Evolutionary conservation across 2,329 filamentous ascomycete genomes (phyloP).

Genomic region (Clarireedia paspali): DNA sequence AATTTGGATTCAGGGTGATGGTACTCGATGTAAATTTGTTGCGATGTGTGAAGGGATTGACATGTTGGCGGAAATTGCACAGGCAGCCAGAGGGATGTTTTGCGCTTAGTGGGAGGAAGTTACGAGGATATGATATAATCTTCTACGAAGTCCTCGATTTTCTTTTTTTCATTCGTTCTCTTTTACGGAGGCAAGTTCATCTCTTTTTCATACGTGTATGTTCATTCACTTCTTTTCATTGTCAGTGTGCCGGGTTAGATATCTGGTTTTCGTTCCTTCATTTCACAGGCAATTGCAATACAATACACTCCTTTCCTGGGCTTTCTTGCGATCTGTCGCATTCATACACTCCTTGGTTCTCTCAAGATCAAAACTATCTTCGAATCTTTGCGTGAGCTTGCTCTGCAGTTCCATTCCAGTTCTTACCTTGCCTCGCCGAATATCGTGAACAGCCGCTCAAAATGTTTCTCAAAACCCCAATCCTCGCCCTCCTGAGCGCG

Average conservation of each 20-base stretch:
- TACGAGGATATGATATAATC: no score
- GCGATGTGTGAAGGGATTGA: no score
- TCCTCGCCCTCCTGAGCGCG: neutral
- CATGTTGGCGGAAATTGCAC: no score
- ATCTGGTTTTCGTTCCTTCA: slow-evolving; percentile 5
- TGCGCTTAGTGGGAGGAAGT: no score
- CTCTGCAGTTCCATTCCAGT: neutral
- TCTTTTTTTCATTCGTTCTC: neutral
- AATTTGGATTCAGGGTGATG: no score
- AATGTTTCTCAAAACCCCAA: neutral
- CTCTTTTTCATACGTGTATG: neutral
- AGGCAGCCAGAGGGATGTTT: no score
- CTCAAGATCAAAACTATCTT: neutral
- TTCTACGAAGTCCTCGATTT: neutral
- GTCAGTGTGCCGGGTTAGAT: slow-evolving; percentile 1
- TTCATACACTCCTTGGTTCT: neutral
- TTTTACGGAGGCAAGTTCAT: neutral
- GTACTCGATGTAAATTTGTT: no score
- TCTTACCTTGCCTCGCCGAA: neutral
- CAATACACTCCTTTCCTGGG: neutral
- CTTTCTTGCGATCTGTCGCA: neutral
- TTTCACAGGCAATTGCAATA: neutral
- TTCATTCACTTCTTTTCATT: neutral
- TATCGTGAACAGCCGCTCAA: neutral
- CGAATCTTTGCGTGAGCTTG: neutral